Evolutionary conservation across 495 filamentous ascomycete genomes (phyloP), one percentile per base, ranked within the genome.

Genomic region (Podospora tetraspora): DNA sequence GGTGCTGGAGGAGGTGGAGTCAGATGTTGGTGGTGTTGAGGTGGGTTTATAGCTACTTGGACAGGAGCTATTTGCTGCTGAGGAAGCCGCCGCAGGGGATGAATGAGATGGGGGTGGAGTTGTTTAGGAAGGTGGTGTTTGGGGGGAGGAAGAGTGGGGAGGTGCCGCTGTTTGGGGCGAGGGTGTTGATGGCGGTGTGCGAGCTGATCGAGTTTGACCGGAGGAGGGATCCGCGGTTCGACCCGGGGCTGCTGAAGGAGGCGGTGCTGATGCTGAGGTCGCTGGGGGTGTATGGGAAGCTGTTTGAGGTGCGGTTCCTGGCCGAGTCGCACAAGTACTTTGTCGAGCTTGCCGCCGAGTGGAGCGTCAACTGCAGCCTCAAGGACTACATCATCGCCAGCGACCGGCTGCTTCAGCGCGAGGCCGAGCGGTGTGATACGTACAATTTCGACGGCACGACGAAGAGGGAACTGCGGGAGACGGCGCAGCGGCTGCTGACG

Each of bases 41-140:
- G 66, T 92, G 88, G 68, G 89, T 97, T 32, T 98, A 97, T 81
- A 94, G 91, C 74, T 97, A 93, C 70, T 83, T 99, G 65, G 94
- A 99, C 73, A 88, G 95, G 67, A 91, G 92, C 5, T 97, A 91
- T 75, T 85, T 99, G 23, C 81, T 97, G 25, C 56, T 37, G 2
- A 62, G 43, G 61, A 62, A 62, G 61, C 25, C 74, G 9, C 64
- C 70, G 37, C 82, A 80, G 67, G 76, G 79, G 61, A 78, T 91
- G 16, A 83, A 87, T 70, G 87, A 88, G 70, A 80, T 86, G 76
- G 80, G 80, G 22, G 84, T 86, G 62, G 71, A 70, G 71, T 84
- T 72, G 82, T 96, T 81, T 80, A 84, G 74, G 79, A 85, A 75
- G 84, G 88, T 83, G 79, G 86, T 71, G 66, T 91, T 78, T 76